phyloP scores from a whole-genome alignment of 208 protist genomes.

The Trypanosoma cruzi region DNA sequence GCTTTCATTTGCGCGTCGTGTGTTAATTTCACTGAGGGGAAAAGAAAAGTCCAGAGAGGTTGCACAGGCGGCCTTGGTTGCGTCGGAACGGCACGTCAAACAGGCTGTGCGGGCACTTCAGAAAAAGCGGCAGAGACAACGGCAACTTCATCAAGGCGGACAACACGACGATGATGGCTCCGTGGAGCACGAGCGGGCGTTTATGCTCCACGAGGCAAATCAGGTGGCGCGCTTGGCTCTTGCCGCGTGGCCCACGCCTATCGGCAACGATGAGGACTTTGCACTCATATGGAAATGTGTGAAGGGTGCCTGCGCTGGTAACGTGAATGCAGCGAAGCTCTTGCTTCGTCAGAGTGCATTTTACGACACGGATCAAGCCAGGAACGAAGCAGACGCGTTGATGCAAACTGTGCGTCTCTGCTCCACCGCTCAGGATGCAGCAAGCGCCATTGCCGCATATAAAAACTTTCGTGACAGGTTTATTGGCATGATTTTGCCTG shows the following conservation, averaged over 20 bases:
- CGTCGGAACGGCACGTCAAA: conserved; percentile 17
- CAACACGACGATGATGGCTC: neutral
- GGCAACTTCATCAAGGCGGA: neutral
- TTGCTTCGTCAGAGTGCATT: conserved; percentile 20
- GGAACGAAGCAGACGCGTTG: conserved; percentile 7
- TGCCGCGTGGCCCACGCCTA: conserved; percentile 19
- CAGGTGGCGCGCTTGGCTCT: conserved; percentile 25
- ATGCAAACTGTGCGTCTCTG: conserved; percentile 29
- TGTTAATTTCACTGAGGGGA: conserved; percentile 28
- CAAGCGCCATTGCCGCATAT: conserved; percentile 27
- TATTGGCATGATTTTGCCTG: conserved; percentile 20
- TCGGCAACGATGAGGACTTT: conserved; percentile 14
- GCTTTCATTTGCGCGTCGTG: conserved; percentile 33
- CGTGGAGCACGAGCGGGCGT: conserved; percentile 6
- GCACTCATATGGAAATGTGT: conserved; percentile 23
- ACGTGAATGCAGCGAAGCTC: conserved; percentile 10
- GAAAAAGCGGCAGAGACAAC: too few species aligned
- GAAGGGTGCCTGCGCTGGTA: conserved; percentile 14
- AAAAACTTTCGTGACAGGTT: conserved; percentile 12
- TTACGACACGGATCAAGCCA: conserved; percentile 13
- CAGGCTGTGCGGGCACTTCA: conserved; percentile 16
- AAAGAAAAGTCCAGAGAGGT: conserved; percentile 30
- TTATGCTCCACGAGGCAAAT: conserved; percentile 25
- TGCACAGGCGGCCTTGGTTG: conserved; percentile 13
- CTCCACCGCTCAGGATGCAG: conserved; percentile 21